Percentiles rank a stretch among this genome's conserved stretches.
Evolutionary conservation across 495 filamentous ascomycete species (phyloP).

Genomic region (Penicillium canescens): DNA sequence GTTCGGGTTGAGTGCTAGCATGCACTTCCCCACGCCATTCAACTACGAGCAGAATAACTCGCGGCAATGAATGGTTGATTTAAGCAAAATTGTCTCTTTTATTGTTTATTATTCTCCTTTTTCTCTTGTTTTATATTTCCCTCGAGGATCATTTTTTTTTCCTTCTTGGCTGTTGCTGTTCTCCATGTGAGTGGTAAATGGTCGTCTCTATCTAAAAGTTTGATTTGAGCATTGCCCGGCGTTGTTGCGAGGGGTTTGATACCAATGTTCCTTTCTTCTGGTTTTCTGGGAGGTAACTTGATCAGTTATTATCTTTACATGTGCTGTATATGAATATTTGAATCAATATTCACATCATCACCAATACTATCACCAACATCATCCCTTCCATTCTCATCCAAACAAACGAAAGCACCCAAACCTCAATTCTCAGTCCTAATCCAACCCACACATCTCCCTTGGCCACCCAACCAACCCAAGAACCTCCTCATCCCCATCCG

Average conservation of each 20-base stretch:
- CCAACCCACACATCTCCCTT: background rate
- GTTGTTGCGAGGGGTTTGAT: constrained; percentile 25
- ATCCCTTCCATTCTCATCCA: background rate
- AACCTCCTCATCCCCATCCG: background rate
- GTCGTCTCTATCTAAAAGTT: constrained; percentile 23
- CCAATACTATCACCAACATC: background rate
- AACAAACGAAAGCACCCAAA: too few relatives aligned
- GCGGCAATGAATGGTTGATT: constrained; percentile 30
- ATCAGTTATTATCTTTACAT: background rate
- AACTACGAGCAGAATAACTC: constrained; percentile 64
- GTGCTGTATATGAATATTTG: constrained; percentile 5
- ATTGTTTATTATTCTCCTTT: background rate
- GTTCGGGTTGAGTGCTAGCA: constrained; percentile 86
- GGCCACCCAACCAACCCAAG: background rate
- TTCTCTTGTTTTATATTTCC: constrained; percentile 1
- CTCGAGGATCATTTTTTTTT: background rate
- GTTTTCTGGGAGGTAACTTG: background rate
- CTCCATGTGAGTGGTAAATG: constrained; percentile 11
- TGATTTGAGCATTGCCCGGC: constrained; percentile 29
- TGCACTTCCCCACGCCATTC: constrained; percentile 92
- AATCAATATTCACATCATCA: constrained; percentile 1
- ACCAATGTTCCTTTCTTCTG: constrained; percentile 17
- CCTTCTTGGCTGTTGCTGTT: background rate
- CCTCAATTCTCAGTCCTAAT: background rate
- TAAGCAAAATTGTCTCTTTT: background rate